Evolutionary conservation across 352 stramenopile genomes (phyloP), one percentile per base, ranked within the genome.

Genomic region (Halophytophthora polymorphica): DNA sequence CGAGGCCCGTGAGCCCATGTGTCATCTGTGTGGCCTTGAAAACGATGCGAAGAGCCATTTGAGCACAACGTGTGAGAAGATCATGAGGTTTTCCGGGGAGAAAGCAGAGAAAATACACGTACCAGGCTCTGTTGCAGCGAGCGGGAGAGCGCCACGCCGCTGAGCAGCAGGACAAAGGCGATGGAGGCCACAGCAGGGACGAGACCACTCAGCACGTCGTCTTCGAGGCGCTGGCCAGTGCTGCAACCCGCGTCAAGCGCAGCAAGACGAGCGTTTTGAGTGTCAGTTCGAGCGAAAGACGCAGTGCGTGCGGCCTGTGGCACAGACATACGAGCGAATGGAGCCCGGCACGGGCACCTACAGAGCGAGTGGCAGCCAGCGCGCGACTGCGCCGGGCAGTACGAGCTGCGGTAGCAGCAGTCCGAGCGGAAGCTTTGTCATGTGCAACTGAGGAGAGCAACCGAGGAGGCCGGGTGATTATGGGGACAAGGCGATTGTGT

Each of bases 151-250:
- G 54, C 12, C 2, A 66, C 19, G 45, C 63, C 64, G 28, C 64
- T 58, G 23, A 58, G 14, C n/a, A 86, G 45, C 43, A 69, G 60
- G 36, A 65, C 13, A 2, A 36, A 18, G 10, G 56, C 56, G 21
- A 85, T 62, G 31, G 57, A 62, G 14, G 34, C 29, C 34, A 83
- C 64, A 13, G 76, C 65, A 17, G 72, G 52, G 25, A 66, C 54
- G 33, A 90, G 69, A 2, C 72, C 52, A 37, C 29, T 25, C 0
- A 83, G 33, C 47, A 86, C 77, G 10, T 61, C 57, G 39, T 83
- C 66, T 58, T 90, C 77, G 7, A 90, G 50, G 22, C 58, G 45
- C 23, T 61, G 50, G 6, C 50, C 60, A 42, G 52, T 63, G 13
- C 73, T 83, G 45, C 35, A 35, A 2, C 14, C 18, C 19, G 2